Conservation (phyloP, 768 basidiomycete species). For the Tricholoma sp. region DNA sequence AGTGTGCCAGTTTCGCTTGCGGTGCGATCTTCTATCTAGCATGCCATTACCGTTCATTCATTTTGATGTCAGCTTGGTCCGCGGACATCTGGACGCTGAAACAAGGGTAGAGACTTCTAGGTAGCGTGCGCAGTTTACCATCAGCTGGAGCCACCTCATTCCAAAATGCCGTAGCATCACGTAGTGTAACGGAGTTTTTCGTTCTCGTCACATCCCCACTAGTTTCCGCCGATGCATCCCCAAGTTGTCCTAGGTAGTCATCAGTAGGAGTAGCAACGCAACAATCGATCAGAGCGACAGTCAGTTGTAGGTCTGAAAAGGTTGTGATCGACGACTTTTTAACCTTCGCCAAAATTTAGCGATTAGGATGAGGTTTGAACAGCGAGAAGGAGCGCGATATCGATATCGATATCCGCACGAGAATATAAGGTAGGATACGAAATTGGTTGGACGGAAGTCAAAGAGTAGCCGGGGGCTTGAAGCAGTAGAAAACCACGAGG, state of each 20-base stretch:
- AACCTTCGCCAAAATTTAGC: not conserved
- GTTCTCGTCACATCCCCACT: not conserved
- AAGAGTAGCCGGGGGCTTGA: not conserved
- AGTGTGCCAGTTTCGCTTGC: not conserved
- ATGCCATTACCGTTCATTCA: too few relatives aligned
- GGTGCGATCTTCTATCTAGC: not conserved
- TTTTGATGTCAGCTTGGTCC: not conserved
- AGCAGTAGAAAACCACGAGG: not conserved
- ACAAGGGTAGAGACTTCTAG: too few relatives aligned
- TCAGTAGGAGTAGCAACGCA: not conserved
- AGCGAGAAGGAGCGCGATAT: not conserved
- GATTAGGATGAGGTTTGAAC: not conserved
- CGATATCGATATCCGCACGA: not conserved
- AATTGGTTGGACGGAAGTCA: not conserved
- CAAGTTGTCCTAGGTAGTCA: not conserved
- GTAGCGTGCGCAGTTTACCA: not conserved
- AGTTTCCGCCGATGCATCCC: not conserved
- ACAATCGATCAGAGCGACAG: not conserved
- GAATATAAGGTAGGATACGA: not conserved
- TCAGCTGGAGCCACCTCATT: not conserved
- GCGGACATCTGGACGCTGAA: not conserved
- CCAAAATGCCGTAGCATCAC: too few relatives aligned
- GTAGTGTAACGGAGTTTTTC: not conserved
- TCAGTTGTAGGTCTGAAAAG: too few relatives aligned
- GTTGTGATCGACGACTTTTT: not conserved